Evolutionary conservation across 495 filamentous ascomycete species (phyloP), one percentile per base, ranked within the genome.

Genomic region (Hypoxylon trugodes): DNA sequence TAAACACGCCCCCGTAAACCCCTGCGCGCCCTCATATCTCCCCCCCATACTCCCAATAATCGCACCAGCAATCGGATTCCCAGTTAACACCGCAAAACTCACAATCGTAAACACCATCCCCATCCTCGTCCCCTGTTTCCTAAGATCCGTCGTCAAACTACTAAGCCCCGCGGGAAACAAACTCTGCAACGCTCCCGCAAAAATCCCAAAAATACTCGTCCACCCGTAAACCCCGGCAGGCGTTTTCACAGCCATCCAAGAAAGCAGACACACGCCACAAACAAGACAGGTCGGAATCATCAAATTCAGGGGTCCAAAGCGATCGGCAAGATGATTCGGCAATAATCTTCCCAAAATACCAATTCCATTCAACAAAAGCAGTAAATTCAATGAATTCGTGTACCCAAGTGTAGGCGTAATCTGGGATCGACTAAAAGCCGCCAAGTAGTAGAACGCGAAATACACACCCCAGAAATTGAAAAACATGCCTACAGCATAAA

Each of bases 21-120:
- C 77, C 77, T 91, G 87, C 3, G 89, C 89, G 55, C 84, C 84
- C 35, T 79, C 66, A 71, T 90, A 93, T 7, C 69, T 56, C 0
- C 87, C 87, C 7, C 76, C 75, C 15, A 76, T 70, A 1, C 79
- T 82, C 0, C 80, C 83, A 16, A 91, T 81, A 7, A 86, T 83
- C 13, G 84, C 83, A 0, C 91, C 92, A 0, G 86, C 89, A 57
- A 96, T 86, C 2, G 92, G 90, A 8, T 90, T 84, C 0, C 91
- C 91, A 22, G 88, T 90, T 22, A 95, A 75, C 18, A 82, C 82
- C 0, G 91, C 90, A 45, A 95, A 83, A 32, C 84, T 86, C 9
- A 89, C 82, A 35, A 92, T 85, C n/a, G 83, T 87, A 56, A 95
- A 88, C 21, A 88, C 82, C 89, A 95, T 93, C 4, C 91, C 92